phyloP scores from a whole-genome alignment of 169 alveolate species.

The Neospora caninum region DNA sequence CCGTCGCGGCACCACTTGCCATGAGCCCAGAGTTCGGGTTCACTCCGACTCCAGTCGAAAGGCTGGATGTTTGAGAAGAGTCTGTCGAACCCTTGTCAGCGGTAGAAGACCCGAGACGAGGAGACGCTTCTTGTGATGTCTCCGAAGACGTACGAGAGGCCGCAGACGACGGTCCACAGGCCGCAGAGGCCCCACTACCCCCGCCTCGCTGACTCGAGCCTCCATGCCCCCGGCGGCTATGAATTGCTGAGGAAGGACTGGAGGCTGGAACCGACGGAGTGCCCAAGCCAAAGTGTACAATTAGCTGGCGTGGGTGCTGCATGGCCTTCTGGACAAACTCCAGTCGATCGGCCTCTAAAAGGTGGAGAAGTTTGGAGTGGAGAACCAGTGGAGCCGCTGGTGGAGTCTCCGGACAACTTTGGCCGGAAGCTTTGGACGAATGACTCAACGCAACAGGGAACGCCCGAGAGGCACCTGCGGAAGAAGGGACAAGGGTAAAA shows the following conservation, averaged over 20 bases:
- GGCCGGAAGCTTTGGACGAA: neutral
- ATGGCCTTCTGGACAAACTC: neutral
- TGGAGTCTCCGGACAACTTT: neutral
- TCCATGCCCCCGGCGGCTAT: neutral
- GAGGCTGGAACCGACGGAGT: neutral
- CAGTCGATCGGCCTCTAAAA: neutral
- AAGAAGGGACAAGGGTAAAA: neutral
- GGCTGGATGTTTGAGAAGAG: constrained; percentile 8
- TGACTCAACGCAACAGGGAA: neutral
- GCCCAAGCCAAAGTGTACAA: neutral
- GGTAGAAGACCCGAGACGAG: neutral
- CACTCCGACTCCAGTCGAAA: constrained; percentile 1
- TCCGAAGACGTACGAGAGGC: constrained; percentile 28
- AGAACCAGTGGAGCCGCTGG: neutral
- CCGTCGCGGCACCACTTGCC: too few relatives aligned
- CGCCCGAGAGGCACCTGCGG: neutral
- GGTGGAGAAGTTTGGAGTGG: neutral
- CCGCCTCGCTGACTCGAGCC: constrained; percentile 25
- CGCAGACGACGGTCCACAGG: neutral
- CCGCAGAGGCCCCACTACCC: neutral
- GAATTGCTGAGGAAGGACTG: neutral
- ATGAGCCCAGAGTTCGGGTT: constrained; percentile 2
- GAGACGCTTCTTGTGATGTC: neutral
- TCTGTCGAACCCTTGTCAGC: neutral
- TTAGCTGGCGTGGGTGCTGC: constrained; percentile 12